Conservation (phyloP, 2,329 filamentous ascomycete species). For the Xylaria sp. region DNA sequence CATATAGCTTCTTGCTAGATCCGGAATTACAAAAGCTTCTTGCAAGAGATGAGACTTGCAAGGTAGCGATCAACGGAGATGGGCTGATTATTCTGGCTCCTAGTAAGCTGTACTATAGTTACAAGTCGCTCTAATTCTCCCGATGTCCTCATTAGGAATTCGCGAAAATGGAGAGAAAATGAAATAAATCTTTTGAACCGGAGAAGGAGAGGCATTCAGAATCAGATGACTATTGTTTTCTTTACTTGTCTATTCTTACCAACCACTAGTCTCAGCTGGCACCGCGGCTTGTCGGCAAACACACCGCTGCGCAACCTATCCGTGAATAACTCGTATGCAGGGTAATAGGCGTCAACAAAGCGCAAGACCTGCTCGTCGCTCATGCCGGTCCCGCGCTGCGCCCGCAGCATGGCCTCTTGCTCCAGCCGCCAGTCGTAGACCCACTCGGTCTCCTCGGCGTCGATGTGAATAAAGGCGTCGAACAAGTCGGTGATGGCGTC, state of each 20-base stretch:
- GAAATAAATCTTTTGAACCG: neutral
- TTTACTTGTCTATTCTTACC: slow-evolving; percentile 69
- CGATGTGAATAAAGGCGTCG: slow-evolving; percentile 67
- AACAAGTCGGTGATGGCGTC: slow-evolving; percentile 62
- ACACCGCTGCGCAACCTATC: slow-evolving; percentile 68
- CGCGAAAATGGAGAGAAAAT: neutral
- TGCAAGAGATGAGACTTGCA: neutral
- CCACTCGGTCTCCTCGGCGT: slow-evolving; percentile 77
- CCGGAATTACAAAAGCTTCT: slow-evolving; percentile 1
- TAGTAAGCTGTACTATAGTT: slow-evolving; percentile 27
- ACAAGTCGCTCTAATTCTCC: slow-evolving; percentile 38
- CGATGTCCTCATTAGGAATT: slow-evolving; percentile 27
- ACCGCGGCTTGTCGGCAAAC: slow-evolving; percentile 59
- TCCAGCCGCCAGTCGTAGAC: slow-evolving; percentile 88
- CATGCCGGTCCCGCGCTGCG: slow-evolving; percentile 79
- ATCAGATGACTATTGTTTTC: slow-evolving; percentile 63
- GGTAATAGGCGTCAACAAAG: slow-evolving; percentile 78
- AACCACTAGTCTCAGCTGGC: slow-evolving; percentile 72
- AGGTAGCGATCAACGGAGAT: slow-evolving; percentile 18
- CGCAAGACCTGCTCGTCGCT: slow-evolving; percentile 79
- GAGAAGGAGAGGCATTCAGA: slow-evolving; percentile 16
- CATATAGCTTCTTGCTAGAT: slow-evolving; percentile 12
- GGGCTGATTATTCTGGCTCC: slow-evolving; percentile 9
- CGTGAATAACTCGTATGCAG: slow-evolving; percentile 77
- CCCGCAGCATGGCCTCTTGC: slow-evolving; percentile 79